Evolutionary conservation across 1,284 basidiomycete species (phyloP).

Genomic region (Tilletiaria anomala): DNA sequence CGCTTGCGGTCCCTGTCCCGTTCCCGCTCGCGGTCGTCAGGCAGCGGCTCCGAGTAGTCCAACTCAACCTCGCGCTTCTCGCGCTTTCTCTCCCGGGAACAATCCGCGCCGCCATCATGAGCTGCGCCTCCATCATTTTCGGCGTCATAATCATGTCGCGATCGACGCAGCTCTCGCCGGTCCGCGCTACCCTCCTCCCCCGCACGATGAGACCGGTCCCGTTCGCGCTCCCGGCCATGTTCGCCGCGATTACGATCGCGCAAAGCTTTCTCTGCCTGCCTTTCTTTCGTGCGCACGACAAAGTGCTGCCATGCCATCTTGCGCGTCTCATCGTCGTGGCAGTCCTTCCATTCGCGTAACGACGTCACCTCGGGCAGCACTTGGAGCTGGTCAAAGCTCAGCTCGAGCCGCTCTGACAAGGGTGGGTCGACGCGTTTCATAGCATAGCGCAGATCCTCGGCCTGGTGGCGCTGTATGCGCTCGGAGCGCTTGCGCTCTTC

Average conservation of each 20-base stretch:
- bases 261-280: background rate
- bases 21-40: background rate
- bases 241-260: background rate
- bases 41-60: too few species aligned
- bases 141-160: too few species aligned
- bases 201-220: too few species aligned
- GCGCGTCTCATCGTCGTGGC: background rate
- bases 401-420: background rate
- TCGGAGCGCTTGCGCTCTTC: background rate
- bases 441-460: background rate
- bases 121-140: too few species aligned
- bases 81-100: too few species aligned
- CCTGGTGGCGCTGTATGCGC: background rate
- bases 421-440: background rate
- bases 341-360: background rate
- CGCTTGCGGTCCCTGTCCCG: background rate
- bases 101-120: too few species aligned
- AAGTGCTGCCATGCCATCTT: background rate
- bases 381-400: background rate
- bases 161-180: too few species aligned
- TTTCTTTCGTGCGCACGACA: background rate
- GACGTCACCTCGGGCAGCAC: background rate
- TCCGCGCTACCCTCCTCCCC: background rate
- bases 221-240: background rate
- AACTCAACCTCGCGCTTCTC: too few species aligned